Conservation (phyloP, 345 rosid species). For the Noccaea caerulescens region DNA sequence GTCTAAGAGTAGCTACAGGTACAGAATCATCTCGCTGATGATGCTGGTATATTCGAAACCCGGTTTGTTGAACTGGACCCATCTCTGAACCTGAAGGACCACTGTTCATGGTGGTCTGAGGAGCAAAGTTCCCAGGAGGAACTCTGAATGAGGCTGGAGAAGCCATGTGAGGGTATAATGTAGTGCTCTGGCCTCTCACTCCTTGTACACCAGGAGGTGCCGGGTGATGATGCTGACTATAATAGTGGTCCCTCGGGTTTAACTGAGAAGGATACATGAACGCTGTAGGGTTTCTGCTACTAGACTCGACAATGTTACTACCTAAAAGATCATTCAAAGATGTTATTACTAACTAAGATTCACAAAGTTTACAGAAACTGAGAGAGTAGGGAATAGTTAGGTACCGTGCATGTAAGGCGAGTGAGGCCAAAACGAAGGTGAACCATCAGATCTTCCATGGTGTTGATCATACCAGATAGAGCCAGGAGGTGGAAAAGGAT, state of each 20-base stretch:
- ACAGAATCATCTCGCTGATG: slow-evolving; percentile 48
- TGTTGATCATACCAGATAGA: slow-evolving; percentile 46
- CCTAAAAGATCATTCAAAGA: slow-evolving; percentile 32
- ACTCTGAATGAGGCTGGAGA: slow-evolving; percentile 39
- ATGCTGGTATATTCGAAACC: slow-evolving; percentile 61
- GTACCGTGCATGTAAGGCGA: slow-evolving; percentile 74
- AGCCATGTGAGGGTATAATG: slow-evolving; percentile 58
- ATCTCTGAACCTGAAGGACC: slow-evolving; percentile 55
- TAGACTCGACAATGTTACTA: slow-evolving; percentile 51
- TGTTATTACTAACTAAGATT: neutral
- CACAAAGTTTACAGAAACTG: neutral
- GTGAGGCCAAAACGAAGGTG: slow-evolving; percentile 68
- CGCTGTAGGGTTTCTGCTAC: slow-evolving; percentile 56
- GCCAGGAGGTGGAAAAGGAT: slow-evolving; percentile 60
- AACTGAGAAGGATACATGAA: slow-evolving; percentile 49
- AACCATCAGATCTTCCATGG: slow-evolving; percentile 51
- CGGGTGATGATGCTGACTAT: slow-evolving; percentile 50
- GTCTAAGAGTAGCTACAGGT: slow-evolving; percentile 56
- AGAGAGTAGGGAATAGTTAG: neutral
- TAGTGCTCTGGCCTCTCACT: slow-evolving; percentile 59
- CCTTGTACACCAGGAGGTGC: slow-evolving; percentile 61
- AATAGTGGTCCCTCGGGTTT: slow-evolving; percentile 53
- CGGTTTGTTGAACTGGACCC: slow-evolving; percentile 59
- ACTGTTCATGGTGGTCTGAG: slow-evolving; percentile 44
- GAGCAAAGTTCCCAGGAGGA: slow-evolving; percentile 48